Evolutionary conservation across 192 early-diverging fungal species (phyloP).

Genomic region (Backusella australiensis): DNA sequence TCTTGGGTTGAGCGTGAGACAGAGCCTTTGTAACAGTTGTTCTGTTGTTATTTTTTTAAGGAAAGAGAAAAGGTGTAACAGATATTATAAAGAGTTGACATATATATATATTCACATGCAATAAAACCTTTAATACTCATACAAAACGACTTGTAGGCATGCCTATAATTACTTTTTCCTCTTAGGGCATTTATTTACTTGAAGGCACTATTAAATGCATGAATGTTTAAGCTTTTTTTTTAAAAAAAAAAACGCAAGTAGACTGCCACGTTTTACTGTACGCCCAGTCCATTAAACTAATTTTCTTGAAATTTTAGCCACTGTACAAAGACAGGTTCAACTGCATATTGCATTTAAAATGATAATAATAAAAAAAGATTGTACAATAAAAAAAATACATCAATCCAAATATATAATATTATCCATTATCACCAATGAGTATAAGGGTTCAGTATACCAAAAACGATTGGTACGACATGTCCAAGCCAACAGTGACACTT

Average conservation of each 20-base stretch:
- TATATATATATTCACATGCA: too few species aligned
- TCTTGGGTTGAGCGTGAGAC: constrained; percentile 86
- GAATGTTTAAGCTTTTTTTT: too few species aligned
- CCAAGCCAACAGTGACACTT: neutral
- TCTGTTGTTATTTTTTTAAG: neutral
- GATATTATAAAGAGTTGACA: neutral
- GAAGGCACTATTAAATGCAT: too few species aligned
- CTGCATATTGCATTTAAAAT: neutral
- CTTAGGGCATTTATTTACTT: neutral
- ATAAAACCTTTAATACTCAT: neutral
- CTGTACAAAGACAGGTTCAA: neutral
- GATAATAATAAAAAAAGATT: neutral
- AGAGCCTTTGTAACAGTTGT: constrained; percentile 38
- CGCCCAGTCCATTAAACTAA: neutral
- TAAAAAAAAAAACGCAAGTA: neutral
- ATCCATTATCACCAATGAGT: too few species aligned
- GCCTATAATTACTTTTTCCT: neutral
- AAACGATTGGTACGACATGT: too few species aligned
- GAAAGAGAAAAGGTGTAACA: neutral
- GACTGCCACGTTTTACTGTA: neutral
- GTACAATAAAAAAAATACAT: neutral
- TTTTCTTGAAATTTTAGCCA: neutral
- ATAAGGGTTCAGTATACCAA: too few species aligned
- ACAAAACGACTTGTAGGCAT: neutral
- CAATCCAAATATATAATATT: too few species aligned